phyloP scores from a whole-genome alignment of 441 rosid species.

The Codiaeum variegatum region DNA sequence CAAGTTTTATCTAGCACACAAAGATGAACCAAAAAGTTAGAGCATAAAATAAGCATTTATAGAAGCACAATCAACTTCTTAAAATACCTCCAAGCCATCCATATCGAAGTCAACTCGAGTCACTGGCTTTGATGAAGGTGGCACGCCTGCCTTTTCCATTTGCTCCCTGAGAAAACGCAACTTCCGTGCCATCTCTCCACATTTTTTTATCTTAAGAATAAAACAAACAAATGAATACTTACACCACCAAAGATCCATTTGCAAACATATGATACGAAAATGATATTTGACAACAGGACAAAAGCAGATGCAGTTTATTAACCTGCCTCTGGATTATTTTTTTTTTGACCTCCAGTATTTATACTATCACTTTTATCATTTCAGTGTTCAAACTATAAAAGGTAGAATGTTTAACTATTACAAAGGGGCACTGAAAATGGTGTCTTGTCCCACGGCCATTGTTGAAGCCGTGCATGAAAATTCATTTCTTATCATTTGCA shows the following conservation, averaged over 20 bases:
- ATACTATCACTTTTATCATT: neutral
- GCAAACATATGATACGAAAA: neutral
- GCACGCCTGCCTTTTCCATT: conserved; percentile 68
- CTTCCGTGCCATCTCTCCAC: conserved; percentile 85
- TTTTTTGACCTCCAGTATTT: neutral
- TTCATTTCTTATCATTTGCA: neutral
- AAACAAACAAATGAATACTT: conserved; percentile 3
- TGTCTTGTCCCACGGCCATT: neutral
- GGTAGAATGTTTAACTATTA: neutral
- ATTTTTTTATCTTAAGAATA: conserved; percentile 61
- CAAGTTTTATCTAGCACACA: conserved; percentile 55
- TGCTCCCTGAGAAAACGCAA: conserved; percentile 79
- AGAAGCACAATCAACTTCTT: conserved; percentile 8
- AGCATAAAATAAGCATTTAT: conserved; percentile 19
- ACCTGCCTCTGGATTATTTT: too few relatives aligned
- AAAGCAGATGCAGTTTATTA: neutral
- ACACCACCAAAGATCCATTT: neutral
- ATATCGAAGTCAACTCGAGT: conserved; percentile 37
- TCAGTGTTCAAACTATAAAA: neutral
- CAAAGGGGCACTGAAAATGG: neutral
- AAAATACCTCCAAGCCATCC: conserved; percentile 69
- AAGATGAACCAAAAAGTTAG: neutral
- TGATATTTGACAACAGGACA: neutral
- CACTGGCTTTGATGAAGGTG: conserved; percentile 38
- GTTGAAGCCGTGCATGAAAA: neutral